Base-by-base conservation (phyloP, 148 eudicot genomes). In the Amaranthus hypochondriacus region DNA sequence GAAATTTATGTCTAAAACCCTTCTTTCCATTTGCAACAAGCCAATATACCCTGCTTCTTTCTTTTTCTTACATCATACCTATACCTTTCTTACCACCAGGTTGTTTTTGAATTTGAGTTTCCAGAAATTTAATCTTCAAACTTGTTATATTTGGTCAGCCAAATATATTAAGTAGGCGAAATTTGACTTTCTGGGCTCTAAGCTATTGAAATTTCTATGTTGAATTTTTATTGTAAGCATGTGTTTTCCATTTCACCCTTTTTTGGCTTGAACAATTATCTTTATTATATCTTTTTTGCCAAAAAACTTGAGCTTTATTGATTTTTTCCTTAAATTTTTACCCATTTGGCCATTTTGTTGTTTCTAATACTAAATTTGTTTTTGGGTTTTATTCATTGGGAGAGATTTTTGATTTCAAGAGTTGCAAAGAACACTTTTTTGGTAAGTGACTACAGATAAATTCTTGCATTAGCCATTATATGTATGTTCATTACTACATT, bases 171-270 rank as follows among this genome's bases (percentile, higher is more conserved):
- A 62, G 68, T 18, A 13, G 68, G 68, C 68, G 48, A 64, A 64
- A 39, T 14, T 73, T 62, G 60, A 62, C 49, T 62, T 42, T 73
- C 60, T 73, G 50, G 59, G 76, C 56, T 50, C 68, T 28, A 62
- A 12, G 21, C 4, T 62, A 68, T 52, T 43, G 44, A 64, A 54
- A 15, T 46, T 73, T 54, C 70, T 21, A 5, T 44, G 18, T 62
- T 73, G 61, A 28, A 28, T 50, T 56, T 4, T 10, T 21, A 6
- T 61, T 7, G 2, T 61, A 10, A 61, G 13, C 65, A 28, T 61
- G 11, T 62, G 21, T 65, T 48, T 47, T 48, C 10, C 14, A 53
- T 39, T 65, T 63, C 48, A 67, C 15, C 39, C 12, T 42, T 62
- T 5, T 13, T 52, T 28, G 6, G 70, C 56, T 67, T 73, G 42